Conservation (phyloP, 192 early-diverging fungal species). For the Linnemannia exigua region DNA sequence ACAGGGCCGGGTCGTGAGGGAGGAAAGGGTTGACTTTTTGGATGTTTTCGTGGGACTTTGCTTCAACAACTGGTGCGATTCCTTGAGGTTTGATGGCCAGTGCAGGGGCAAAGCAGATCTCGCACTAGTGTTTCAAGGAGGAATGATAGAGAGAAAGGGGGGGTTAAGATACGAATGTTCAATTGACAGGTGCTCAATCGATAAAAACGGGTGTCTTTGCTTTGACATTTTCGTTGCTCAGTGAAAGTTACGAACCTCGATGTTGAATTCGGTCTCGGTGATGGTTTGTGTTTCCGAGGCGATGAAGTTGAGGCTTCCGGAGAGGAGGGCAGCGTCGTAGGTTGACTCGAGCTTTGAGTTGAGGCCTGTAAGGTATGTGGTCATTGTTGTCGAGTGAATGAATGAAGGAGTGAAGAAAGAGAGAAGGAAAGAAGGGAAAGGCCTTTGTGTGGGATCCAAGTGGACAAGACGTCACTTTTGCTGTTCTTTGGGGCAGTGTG, state of each 20-base stretch:
- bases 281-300: conserved; percentile 20
- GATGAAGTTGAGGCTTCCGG: conserved; percentile 35
- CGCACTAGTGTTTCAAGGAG: conserved; percentile 43
- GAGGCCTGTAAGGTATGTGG: conserved; percentile 5
- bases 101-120: conserved; percentile 61
- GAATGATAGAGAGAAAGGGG: not conserved
- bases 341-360: conserved; percentile 12
- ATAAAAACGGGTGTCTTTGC: too few relatives aligned
- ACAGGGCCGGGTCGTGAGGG: conserved; percentile 61
- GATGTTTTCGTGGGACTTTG: conserved; percentile 4
- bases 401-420: not conserved
- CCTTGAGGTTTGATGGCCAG: conserved; percentile 57
- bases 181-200: too few relatives aligned
- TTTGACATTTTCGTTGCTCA: too few relatives aligned
- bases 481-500: not conserved
- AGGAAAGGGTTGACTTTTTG: conserved; percentile 63
- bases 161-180: not conserved
- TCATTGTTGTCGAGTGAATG: conserved; percentile 9
- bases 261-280: conserved; percentile 27
- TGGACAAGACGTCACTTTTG: conserved; percentile 15
- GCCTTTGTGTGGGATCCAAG: too few relatives aligned
- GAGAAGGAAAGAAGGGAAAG: not conserved
- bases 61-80: conserved; percentile 18
- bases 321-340: conserved; percentile 27
- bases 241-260: conserved; percentile 10